Evolutionary conservation across 768 basidiomycete genomes (phyloP), one percentile per base, ranked within the genome.

Genomic region (Imleria badia): DNA sequence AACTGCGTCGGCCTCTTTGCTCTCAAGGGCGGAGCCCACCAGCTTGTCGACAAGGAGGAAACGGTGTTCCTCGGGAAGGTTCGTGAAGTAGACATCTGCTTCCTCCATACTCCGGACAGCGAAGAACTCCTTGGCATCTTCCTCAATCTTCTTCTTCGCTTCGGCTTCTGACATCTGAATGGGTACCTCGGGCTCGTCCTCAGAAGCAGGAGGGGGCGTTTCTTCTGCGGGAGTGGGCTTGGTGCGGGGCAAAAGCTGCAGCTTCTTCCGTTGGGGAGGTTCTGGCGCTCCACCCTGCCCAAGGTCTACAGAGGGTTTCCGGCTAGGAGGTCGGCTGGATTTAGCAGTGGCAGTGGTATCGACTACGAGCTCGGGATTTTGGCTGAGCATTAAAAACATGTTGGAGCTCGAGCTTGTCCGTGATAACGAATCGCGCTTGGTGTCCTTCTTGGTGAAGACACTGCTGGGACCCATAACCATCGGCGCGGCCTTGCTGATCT

Each of bases 121-220:
- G 72, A 87, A 94, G 76, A 93, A 89, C 76, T 98, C 93, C 72
- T 91, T 92, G 52, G 76, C 74, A 61, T 95, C 91, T 62, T 93
- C 87, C 14, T 76, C 78, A 62, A 96, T 87, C 78, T 87, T 90
- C 69, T 83, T 82, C 72, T 80, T 78, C 35, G 85, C 89, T 17
- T 84, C 83, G 2, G 73, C 82, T 61, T 85, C 86, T 0, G 82
- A 76, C 81, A 94, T 86, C 48, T 77, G 75, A 9, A 64, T 68
- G 13, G 58, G 44, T 15, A 63, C 72, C 10, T 81, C 82, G 17
- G 77, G 76, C 38, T 82, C 84, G 4, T 78, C 77, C 38, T 79
- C 79, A 41, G 77, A 75, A 39, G 71, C 75, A 42, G 78, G 79
- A 31, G 78, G 76, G 6, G 80, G 69, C 0, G 64, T 69, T 31